A percentile compares a stretch with the other conserved stretches of the same genome.
Evolutionary conservation across 305 asterid genomes (phyloP).

Genomic region (Fraxinus xanthoxyloides): DNA sequence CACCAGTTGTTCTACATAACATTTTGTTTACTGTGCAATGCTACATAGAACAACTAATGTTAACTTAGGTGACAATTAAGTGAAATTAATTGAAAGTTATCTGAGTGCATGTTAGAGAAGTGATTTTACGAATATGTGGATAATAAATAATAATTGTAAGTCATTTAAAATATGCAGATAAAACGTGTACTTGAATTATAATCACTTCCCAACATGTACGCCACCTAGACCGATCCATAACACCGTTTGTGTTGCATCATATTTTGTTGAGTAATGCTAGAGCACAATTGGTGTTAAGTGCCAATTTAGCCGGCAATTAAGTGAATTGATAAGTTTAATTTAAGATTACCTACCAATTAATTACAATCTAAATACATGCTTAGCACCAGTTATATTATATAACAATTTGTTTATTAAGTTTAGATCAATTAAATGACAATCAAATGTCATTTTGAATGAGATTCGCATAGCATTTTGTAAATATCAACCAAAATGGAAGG

Average conservation of each 20-base stretch:
- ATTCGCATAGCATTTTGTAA: not conserved
- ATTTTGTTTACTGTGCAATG: not conserved
- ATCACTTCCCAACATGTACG: not conserved
- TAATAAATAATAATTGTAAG: not conserved
- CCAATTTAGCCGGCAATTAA: not conserved
- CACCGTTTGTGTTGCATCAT: not conserved
- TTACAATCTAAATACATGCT: not conserved
- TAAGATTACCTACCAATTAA: too few species aligned
- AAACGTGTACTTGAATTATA: too few species aligned
- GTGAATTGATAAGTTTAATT: not conserved
- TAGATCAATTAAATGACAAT: not conserved
- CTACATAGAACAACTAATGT: too few species aligned
- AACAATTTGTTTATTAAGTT: not conserved
- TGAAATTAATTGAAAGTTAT: not conserved
- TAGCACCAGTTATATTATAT: not conserved
- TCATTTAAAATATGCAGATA: not conserved
- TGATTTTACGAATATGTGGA: not conserved
- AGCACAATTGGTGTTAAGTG: not conserved
- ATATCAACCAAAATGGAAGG: not conserved
- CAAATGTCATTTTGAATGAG: not conserved
- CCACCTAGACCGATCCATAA: too few species aligned
- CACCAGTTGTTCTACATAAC: not conserved
- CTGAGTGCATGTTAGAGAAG: not conserved
- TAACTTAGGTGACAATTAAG: too few species aligned
- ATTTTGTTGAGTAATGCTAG: not conserved